Evolutionary conservation across 2,329 filamentous ascomycete genomes (phyloP), one percentile per base, ranked within the genome.

Genomic region (Trichophyton schoenleinii): DNA sequence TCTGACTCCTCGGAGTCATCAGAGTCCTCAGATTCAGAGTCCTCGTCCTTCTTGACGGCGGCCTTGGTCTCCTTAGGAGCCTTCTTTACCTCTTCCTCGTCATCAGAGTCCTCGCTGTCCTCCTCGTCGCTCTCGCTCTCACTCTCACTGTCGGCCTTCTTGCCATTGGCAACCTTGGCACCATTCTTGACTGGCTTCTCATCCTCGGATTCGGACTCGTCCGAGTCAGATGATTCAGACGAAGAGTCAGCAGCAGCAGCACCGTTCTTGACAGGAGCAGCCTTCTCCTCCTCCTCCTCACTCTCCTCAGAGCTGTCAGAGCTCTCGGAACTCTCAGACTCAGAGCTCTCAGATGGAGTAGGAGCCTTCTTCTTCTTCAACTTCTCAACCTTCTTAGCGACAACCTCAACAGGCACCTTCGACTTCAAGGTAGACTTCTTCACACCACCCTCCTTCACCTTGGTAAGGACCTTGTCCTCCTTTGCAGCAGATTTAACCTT

Each of bases 361-460:
- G 63, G 61, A 61, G 59, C 58, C 59, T 64, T 64, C 57, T 64
- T 64, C 62, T 64, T 64, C 34, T 38, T 38, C 34, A 13, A 38
- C 55, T 64, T 59, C 53, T 52, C 60, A 28, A 63, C 57, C 52
- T 64, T 63, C 49, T 66, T 66, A 41, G 63, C 63, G 28, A 63
- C 59, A 38, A 38, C 61, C 34, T 65, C 62, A 3, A 60, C 67
- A 11, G 31, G 59, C 66, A 20, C 44, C 44, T 74, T 75, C 62
- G 67, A 61, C 53, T 65, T 67, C 8, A 69, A 68, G 67, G 73
- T 73, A 49, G 74, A 66, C 71, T 79, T 79, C 66, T 72, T 71
- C 61, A 79, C 72, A 64, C 72, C 75, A 63, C 72, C 71, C 65
- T 74, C 72, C 72, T 79, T 79, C 68, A 78, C 77, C 71, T 78